These are phyloP conservation scores for Tetrapyrgos nigripes DNA, from an alignment of 1,284 basidiomycete genomes.

Conservation along the genomic window DNA sequence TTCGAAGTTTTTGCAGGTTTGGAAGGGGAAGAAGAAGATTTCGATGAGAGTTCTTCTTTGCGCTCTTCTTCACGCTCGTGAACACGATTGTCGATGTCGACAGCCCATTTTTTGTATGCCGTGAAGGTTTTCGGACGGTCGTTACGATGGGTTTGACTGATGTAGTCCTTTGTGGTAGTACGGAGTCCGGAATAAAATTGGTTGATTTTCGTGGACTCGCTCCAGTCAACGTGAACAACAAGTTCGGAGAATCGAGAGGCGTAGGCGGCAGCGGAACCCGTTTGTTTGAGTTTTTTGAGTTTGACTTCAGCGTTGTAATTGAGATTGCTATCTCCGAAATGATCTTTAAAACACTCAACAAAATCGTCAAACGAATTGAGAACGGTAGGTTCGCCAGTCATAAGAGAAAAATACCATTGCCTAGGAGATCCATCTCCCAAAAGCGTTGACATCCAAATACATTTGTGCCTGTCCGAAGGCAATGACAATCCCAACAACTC, in stretches of 20 bases:
- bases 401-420: slow-evolving; percentile 9
- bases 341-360: slow-evolving; percentile 26
- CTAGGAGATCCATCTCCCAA: not conserved
- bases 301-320: slow-evolving; percentile 23
- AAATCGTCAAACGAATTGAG: slow-evolving; percentile 22
- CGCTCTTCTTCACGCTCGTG: not conserved
- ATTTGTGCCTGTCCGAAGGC: slow-evolving; percentile 3
- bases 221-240: slow-evolving; percentile 26
- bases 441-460: slow-evolving; percentile 6
- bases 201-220: slow-evolving; percentile 30
- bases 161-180: not conserved
- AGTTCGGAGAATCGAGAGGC: slow-evolving; percentile 29
- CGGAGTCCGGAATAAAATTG: slow-evolving; percentile 14
- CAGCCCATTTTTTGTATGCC: not conserved
- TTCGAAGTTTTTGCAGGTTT: not conserved
- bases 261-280: slow-evolving; percentile 28
- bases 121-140: not conserved
- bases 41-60: not conserved
- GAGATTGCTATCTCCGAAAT: slow-evolving; percentile 33
- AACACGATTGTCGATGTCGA: not conserved
- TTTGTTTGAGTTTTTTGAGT: slow-evolving; percentile 32
- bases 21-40: not conserved
- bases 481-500: not conserved
- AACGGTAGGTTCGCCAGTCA: not conserved
- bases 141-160: not conserved